Evolutionary conservation across 768 basidiomycete species (phyloP).

Genomic region (Steccherinum ochraceum): DNA sequence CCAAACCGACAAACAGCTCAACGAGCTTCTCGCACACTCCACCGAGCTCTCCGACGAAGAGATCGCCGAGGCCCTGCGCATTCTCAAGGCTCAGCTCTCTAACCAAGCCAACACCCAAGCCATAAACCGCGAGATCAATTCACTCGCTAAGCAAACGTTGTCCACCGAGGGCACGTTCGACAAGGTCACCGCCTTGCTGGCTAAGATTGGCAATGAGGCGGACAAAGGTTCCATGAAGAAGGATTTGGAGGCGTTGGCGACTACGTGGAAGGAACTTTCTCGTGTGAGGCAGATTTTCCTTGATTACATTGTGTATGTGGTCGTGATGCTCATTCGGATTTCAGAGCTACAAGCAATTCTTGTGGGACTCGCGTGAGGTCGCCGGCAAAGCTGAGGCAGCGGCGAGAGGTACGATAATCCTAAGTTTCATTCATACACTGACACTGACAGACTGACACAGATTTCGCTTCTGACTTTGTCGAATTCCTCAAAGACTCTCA

Average conservation of each 20-base stretch:
- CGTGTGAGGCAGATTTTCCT: not conserved
- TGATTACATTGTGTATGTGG: not conserved
- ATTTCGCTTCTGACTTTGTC: not conserved
- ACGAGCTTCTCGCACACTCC: not conserved
- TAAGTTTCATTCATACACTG: not conserved
- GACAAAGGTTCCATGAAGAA: not conserved
- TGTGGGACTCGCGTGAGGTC: not conserved
- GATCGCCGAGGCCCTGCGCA: not conserved
- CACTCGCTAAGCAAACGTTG: not conserved
- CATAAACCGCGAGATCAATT: not conserved
- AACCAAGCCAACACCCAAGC: not conserved
- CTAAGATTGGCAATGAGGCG: not conserved
- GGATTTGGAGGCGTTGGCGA: not conserved
- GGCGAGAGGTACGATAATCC: not conserved
- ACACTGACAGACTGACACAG: not conserved
- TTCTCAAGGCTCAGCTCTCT: not conserved
- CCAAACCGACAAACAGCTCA: not conserved
- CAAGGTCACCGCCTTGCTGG: not conserved
- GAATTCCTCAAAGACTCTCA: not conserved
- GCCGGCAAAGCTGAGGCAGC: not conserved
- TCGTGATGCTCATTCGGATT: slow-evolving; percentile 30
- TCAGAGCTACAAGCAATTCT: slow-evolving; percentile 19
- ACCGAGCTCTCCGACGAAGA: not conserved
- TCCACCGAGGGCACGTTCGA: not conserved
- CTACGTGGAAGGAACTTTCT: not conserved